Conservation (phyloP, 176 grass and related monocot species). For the Paspalum vaginatum region DNA sequence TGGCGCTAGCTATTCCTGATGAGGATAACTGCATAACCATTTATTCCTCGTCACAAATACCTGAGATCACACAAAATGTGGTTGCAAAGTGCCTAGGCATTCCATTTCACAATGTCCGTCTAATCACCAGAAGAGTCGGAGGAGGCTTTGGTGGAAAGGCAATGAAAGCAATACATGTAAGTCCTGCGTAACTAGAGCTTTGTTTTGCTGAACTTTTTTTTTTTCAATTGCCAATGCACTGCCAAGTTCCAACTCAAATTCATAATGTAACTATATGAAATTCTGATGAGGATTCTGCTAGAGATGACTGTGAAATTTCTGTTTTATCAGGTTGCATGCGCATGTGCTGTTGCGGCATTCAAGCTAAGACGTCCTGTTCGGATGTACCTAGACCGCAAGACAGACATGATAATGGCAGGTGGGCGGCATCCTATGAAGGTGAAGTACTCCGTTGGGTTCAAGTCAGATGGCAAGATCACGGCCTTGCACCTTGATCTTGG, state of each 20-base stretch:
- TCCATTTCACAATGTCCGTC: constrained; percentile 71
- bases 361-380: constrained; percentile 67
- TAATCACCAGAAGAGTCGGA: constrained; percentile 82
- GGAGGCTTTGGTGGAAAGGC: constrained; percentile 84
- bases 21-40: constrained; percentile 81
- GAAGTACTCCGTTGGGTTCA: constrained; percentile 79
- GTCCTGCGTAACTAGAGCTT: not conserved
- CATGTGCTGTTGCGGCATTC: constrained; percentile 67
- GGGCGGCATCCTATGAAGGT: constrained; percentile 84
- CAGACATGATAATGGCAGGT: constrained; percentile 77
- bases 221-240: not conserved
- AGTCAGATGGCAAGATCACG: constrained; percentile 73
- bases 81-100: constrained; percentile 68
- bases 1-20: constrained; percentile 66
- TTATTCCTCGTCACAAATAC: constrained; percentile 54
- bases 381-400: constrained; percentile 81
- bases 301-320: constrained; percentile 5
- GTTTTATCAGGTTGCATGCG: constrained; percentile 51
- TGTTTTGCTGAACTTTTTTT: not conserved
- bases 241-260: not conserved
- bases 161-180: constrained; percentile 50
- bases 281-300: not conserved
- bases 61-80: constrained; percentile 45
- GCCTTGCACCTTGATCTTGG: constrained; percentile 63
- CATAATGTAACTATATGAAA: not conserved